A percentile compares a stretch with the other conserved stretches of the same genome.
Conservation (phyloP, 73 alveolate genomes). For the Tetrahymena borealis region DNA sequence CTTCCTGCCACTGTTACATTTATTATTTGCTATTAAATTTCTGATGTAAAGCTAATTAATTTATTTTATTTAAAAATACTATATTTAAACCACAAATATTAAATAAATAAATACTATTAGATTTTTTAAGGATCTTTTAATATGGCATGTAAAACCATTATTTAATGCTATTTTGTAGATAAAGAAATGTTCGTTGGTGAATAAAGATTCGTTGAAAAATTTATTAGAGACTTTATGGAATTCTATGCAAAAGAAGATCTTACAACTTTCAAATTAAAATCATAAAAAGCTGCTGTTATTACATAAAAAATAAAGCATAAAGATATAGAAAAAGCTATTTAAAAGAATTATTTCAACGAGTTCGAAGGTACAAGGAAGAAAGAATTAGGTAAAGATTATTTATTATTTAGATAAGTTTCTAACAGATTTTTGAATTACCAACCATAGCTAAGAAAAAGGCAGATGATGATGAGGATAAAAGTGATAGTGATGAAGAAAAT, state of each 20-base stretch:
- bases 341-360: not conserved
- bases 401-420: not conserved
- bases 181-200: conserved; percentile 46
- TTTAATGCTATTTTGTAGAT: conserved; percentile 24
- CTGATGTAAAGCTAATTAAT: conserved; percentile 5
- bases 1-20: conserved; percentile 23
- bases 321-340: not conserved
- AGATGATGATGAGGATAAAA: not conserved
- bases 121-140: conserved; percentile 34
- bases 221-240: conserved; percentile 43
- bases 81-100: too few species aligned
- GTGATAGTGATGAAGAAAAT: not conserved
- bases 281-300: conserved; percentile 2
- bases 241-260: conserved; percentile 21
- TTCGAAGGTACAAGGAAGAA: not conserved
- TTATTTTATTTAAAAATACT: too few species aligned
- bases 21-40: conserved; percentile 24
- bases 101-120: not conserved
- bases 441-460: not conserved
- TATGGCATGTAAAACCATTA: conserved; percentile 39
- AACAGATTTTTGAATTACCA: not conserved
- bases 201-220: conserved; percentile 33
- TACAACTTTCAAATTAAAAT: conserved; percentile 14
- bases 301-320: conserved; percentile 6
- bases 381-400: not conserved